Evolutionary conservation across 2,329 filamentous ascomycete genomes (phyloP), one percentile per base, ranked within the genome.

Genomic region (Xylaria sp.): DNA sequence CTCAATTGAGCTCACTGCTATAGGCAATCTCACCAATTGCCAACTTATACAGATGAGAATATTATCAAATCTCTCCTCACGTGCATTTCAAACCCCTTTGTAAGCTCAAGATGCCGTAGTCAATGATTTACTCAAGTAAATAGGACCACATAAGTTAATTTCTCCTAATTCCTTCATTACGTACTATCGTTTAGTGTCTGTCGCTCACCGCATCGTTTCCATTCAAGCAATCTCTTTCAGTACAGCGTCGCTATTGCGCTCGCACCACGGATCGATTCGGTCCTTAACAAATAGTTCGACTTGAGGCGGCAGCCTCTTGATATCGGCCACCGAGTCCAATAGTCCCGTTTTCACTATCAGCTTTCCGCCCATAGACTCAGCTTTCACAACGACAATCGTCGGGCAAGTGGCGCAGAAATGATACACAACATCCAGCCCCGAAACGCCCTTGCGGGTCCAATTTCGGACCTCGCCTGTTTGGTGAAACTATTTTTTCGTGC

Each of bases 251-350:
- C 20, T 20, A 25, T 50, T 43, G 25, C 63, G 67, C 59, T 69
- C 67, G 12, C 63, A 66, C 67, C 63, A 69, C 23, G 55, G 23
- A 32, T 55, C 63, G 3, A 69, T 53, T 2, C 67, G 55, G 50
- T 69, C 58, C 55, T 63, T 66, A 48, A 66, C 63, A 30, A 66
- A 69, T 6, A 64, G 39, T 36, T 69, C 67, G 4, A 48, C 36
- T 23, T n/a, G 36, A 1, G 67, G 67, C 15, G 36, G 15, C 13
- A 56, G 18, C 48, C 25, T 63, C 48, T 66, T 48, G 4, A 66
- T 63, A 45, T 63, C 63, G 2, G 36, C 50, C 25, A 12, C 46
- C 13, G 58, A 63, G 30, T 69, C 63, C 20, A 66, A 15, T 3
- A 69, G 55, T 3, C 63, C 64, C 3, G 48, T 20, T 23, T 69